phyloP scores from a whole-genome alignment of 106 monocot species.

The Alisma plantagoaquatica region DNA sequence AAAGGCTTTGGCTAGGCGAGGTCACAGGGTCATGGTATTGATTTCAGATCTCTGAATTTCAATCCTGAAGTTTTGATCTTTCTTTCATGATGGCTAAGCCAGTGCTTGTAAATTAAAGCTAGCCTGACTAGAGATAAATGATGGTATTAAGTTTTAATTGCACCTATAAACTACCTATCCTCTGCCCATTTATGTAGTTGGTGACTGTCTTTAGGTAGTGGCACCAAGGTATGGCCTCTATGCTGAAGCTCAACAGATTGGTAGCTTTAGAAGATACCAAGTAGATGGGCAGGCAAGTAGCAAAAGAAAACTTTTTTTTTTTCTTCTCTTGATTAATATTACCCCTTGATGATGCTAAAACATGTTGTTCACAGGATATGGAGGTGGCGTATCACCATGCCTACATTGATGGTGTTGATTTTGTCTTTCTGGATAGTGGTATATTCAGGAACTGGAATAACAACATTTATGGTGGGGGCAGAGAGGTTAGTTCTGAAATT shows the following conservation, averaged over 20 bases:
- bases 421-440: slow-evolving; percentile 59
- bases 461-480: slow-evolving; percentile 61
- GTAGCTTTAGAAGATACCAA: slow-evolving; percentile 43
- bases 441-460: slow-evolving; percentile 37
- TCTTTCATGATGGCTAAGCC: too few relatives aligned
- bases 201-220: too few relatives aligned
- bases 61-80: too few relatives aligned
- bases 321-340: not conserved
- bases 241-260: slow-evolving; percentile 40
- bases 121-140: too few relatives aligned
- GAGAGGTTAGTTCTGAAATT: too few relatives aligned
- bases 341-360: not conserved
- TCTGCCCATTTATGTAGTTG: too few relatives aligned
- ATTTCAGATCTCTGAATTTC: too few relatives aligned
- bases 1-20: slow-evolving; percentile 73
- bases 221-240: slow-evolving; percentile 60
- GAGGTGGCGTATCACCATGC: slow-evolving; percentile 67
- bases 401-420: slow-evolving; percentile 78
- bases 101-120: too few relatives aligned
- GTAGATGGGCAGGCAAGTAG: slow-evolving; percentile 55
- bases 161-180: too few relatives aligned
- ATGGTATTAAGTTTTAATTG: too few relatives aligned
- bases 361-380: slow-evolving; percentile 28
- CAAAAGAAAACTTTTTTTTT: too few relatives aligned
- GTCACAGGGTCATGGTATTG: slow-evolving; percentile 71